phyloP scores from a whole-genome alignment of 768 basidiomycete genomes.

The Kwoniella heveanensis region DNA sequence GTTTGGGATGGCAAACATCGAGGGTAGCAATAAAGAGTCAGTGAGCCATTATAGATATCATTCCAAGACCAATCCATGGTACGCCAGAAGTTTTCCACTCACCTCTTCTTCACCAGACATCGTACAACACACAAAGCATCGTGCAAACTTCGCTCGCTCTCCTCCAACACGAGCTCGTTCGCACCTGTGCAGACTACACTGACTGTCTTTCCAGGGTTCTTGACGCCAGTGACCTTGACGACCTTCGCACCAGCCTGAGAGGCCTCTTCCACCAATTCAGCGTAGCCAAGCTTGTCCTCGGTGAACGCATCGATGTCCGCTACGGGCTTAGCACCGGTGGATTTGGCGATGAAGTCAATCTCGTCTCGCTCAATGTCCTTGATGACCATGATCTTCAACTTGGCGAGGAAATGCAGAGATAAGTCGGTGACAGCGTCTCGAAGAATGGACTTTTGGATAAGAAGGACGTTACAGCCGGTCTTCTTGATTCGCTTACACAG shows the following conservation, averaged over 20 bases:
- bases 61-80: no score
- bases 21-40: neutral
- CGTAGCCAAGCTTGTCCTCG: constrained; percentile 95
- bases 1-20: no score
- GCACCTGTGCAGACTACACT: constrained; percentile 92
- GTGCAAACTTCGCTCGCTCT: constrained; percentile 94
- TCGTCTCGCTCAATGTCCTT: constrained; percentile 99
- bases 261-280: constrained; percentile 90
- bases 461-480: constrained; percentile 97
- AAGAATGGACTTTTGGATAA: constrained; percentile 98
- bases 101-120: constrained; percentile 98
- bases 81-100: no score
- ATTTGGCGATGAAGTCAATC: constrained; percentile 94
- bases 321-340: constrained; percentile 90
- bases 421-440: constrained; percentile 99
- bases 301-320: constrained; percentile 97
- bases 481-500: constrained; percentile 99
- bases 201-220: constrained; percentile 90
- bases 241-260: constrained; percentile 78
- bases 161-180: constrained; percentile 91
- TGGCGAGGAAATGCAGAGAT: constrained; percentile 94
- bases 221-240: constrained; percentile 90
- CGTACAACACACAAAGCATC: constrained; percentile 98
- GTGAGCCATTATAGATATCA: neutral
- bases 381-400: constrained; percentile 91